Base-by-base conservation (phyloP, 768 basidiomycete genomes). In the Hemileccinum rubropunctum region DNA sequence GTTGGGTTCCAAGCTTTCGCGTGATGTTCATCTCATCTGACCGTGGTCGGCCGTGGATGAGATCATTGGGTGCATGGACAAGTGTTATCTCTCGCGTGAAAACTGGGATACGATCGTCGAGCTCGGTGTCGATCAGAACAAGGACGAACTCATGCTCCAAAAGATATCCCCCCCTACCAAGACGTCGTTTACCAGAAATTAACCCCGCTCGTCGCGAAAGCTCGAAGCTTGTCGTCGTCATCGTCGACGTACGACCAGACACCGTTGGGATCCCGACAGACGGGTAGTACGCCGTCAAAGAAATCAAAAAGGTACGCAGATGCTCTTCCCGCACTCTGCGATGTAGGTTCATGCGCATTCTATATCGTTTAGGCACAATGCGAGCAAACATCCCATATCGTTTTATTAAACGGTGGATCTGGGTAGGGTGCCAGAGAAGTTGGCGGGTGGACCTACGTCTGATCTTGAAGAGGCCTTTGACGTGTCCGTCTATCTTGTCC, bases 51-150 rank as follows among this genome's bases (percentile, higher is more conserved):
- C 82, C 1, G 79, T 98, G 6, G 84, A 88, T 2, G 83, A 87
- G 9, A 82, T 94, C 32, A 97, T 99, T 49, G 76, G 80, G 21
- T 72, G 73, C 6, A 95, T 99, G 94, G 97, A 98, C 65, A 86
- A 88, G 41, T 99, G 98, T 65, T 98, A 83, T 68, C 69, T 99
- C 28, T 84, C 85, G 4, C 90, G 88, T 56, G 97, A 98, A 26
- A 95, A 98, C 61, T 98, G 95, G 95, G 97, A 99, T 60, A 86
- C 92, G 10, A 76, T 98, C 45, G 81, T 98, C 47, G 95, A 98
- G 64, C 79, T 99, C 9, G 97, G 95, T 1, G 80, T 99, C 8
- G 97, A 83, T 49, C 77, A 86, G 6, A 79, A 84, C 62, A 81
- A 80, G 50, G 90, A 91, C 42, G 88, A 88, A 0, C 7, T 71